Conservation (phyloP, 305 asterid species). For the Fraxinus nigra region DNA sequence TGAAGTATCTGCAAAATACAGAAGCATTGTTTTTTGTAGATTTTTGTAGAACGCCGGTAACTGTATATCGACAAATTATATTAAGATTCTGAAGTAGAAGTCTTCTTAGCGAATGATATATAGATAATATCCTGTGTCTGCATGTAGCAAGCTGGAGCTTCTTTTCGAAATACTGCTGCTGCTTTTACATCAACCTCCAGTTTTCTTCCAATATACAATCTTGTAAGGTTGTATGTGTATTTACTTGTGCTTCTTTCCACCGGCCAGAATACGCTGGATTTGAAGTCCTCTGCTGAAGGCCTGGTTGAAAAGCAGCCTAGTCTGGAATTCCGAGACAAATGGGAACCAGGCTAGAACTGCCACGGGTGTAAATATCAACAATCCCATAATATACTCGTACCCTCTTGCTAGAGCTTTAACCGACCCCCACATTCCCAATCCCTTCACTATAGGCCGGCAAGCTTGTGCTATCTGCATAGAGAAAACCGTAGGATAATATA, state of each 20-base stretch:
- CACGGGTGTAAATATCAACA: slow-evolving; percentile 48
- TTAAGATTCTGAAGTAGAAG: neutral
- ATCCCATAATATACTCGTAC: slow-evolving; percentile 57
- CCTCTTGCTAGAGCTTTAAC: slow-evolving; percentile 66
- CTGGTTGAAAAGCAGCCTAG: slow-evolving; percentile 69
- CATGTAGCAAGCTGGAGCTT: neutral
- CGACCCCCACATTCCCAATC: slow-evolving; percentile 59
- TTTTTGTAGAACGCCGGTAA: neutral
- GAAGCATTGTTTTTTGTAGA: neutral
- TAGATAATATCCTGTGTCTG: neutral
- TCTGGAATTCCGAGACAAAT: slow-evolving; percentile 56
- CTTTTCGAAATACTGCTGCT: neutral
- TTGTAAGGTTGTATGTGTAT: neutral
- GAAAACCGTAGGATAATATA: neutral
- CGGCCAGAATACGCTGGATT: slow-evolving; percentile 57
- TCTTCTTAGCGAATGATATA: neutral
- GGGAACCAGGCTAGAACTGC: slow-evolving; percentile 72
- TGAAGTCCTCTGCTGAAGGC: slow-evolving; percentile 78
- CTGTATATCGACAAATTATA: neutral
- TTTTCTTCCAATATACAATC: neutral
- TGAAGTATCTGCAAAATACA: neutral
- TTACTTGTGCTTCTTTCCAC: slow-evolving; percentile 62
- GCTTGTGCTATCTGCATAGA: slow-evolving; percentile 53
- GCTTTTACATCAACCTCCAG: neutral
- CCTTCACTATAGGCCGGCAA: slow-evolving; percentile 48